Base-by-base conservation (phyloP, 345 rosid species). In the Microthlaspi erraticum region DNA sequence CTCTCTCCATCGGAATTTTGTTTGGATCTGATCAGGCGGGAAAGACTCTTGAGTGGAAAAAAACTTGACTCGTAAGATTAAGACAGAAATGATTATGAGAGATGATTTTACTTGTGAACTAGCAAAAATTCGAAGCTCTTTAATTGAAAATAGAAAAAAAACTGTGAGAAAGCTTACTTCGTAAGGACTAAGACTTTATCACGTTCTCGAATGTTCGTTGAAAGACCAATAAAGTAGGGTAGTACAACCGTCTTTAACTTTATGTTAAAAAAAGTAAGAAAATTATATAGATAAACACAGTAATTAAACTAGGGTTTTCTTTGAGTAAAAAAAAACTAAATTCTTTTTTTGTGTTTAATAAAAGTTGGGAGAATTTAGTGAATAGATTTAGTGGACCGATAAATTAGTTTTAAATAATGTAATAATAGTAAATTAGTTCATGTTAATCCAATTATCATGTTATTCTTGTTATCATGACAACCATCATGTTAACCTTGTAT, bases 1-100 rank as follows among this genome's bases (percentile, higher is more conserved):
- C 85, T 70, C 82, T 68, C 53, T 87, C 89, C 92, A 87, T 87
- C 56, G 78, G 80, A 18, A 7, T 13, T 14, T 32, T 32, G 38
- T 14, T 49, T 51, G 44, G 80, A 77, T 77, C 76, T 52, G 60
- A 73, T 19, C 75, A 69, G 68, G 69, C 75, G 75, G 68, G 69
- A 62, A 32, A 56, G 0, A 7, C 26, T 39, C 11, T 57, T 37
- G 26, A 16, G 39, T 26, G 29, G 4, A 26, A 26, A 3, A 26
- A 26, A 26, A 26, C 29, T 26, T 26, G 29, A 26, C 13, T 19
- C 7, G 12, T 19, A 59, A 4, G 33, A 39, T 7, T 17, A 3
- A 1, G 13, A 20, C 3, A 33, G 39, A 36, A 54, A 33, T 36
- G 33, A 13, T 33, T 54, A 10, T 16, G 23, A 33, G 41, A 54